phyloP scores from a whole-genome alignment of 129 eudicot genomes.

The Escallonia rubra region DNA sequence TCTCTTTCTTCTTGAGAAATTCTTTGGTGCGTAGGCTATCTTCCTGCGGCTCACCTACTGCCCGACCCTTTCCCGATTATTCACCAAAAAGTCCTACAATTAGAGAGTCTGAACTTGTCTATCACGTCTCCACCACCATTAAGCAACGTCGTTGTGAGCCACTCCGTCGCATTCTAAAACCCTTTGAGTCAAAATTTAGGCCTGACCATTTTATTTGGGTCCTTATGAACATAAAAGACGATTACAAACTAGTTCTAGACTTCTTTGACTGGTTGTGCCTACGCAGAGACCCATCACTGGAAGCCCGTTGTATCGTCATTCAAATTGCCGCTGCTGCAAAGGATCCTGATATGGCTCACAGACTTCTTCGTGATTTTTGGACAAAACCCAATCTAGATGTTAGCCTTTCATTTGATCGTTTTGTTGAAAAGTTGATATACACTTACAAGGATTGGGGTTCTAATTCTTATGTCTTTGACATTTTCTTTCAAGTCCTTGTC shows the following conservation, averaged over 20 bases:
- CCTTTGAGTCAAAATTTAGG: constrained; percentile 69
- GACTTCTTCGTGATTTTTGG: constrained; percentile 67
- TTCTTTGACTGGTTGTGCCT: constrained; percentile 70
- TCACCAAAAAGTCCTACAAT: constrained; percentile 74
- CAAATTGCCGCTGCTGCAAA: constrained; percentile 78
- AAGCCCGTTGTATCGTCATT: constrained; percentile 77
- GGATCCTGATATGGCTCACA: constrained; percentile 43
- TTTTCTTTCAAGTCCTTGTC: constrained; percentile 77
- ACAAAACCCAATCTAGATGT: constrained; percentile 48
- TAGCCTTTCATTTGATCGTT: constrained; percentile 39
- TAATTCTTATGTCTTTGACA: constrained; percentile 72
- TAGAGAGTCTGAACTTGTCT: constrained; percentile 73
- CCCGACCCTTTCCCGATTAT: constrained; percentile 75
- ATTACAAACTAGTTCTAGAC: constrained; percentile 60
- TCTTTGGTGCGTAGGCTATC: constrained; percentile 23
- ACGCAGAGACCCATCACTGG: constrained; percentile 66
- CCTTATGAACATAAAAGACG: constrained; percentile 66
- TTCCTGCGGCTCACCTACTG: constrained; percentile 25
- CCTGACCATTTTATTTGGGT: constrained; percentile 92
- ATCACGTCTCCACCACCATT: constrained; percentile 55
- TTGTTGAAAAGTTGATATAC: constrained; percentile 73
- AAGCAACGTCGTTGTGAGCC: constrained; percentile 70
- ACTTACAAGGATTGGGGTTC: constrained; percentile 94
- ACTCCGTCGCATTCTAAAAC: constrained; percentile 46
- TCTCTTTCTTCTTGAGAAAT: not conserved